Evolutionary conservation across 1,139 yeast species (phyloP).

Genomic region (Geotrichum cucujoidarum): DNA sequence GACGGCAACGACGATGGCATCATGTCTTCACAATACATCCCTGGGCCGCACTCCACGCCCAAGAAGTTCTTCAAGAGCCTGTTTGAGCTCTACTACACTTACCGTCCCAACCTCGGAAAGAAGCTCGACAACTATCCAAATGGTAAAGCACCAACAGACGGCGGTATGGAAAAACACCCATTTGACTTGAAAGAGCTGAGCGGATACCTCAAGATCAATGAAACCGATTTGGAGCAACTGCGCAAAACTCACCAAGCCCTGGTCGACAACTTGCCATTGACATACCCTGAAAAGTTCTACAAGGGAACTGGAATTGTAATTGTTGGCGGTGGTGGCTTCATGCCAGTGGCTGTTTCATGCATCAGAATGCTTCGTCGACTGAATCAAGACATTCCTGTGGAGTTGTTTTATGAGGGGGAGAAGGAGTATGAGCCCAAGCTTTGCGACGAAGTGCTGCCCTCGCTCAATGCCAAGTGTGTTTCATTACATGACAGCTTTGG

Average conservation of each 20-base stretch:
- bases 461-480: conserved; percentile 65
- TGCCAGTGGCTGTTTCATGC: conserved; percentile 65
- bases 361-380: conserved; percentile 58
- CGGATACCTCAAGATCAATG: conserved; percentile 49
- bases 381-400: conserved; percentile 68
- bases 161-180: neutral
- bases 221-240: conserved; percentile 46
- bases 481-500: conserved; percentile 56
- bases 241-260: conserved; percentile 50
- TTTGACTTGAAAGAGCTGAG: conserved; percentile 6
- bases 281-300: conserved; percentile 34
- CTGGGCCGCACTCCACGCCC: neutral
- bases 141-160: conserved; percentile 4
- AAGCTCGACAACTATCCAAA: conserved; percentile 9
- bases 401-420: conserved; percentile 64
- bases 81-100: conserved; percentile 14
- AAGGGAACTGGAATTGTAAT: conserved; percentile 70
- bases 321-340: conserved; percentile 77
- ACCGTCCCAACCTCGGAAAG: conserved; percentile 5
- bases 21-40: neutral
- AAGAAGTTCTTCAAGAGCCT: neutral
- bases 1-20: neutral
- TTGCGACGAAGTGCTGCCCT: conserved; percentile 62
- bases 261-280: conserved; percentile 48
- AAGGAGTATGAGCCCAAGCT: conserved; percentile 66